Evolutionary conservation across 192 early-diverging fungal species (phyloP).

Genomic region (Coemansia sp.): DNA sequence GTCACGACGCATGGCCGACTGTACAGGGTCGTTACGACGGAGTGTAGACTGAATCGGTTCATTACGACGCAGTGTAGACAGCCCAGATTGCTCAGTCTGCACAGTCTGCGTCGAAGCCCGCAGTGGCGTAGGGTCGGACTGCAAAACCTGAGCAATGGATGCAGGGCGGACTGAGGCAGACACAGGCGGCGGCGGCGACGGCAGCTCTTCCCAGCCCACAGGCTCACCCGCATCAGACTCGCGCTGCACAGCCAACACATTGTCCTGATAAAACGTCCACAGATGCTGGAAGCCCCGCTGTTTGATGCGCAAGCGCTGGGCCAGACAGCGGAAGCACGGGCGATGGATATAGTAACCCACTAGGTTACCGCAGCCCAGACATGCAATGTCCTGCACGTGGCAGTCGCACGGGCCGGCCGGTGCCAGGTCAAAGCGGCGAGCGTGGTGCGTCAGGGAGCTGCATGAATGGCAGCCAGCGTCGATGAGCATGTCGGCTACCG

Average conservation of each 20-base stretch:
- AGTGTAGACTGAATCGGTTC: too few relatives aligned
- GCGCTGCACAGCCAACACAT: conserved; percentile 40
- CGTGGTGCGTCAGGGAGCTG: conserved; percentile 43
- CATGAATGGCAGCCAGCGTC: conserved; percentile 38
- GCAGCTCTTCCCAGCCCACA: conserved; percentile 44
- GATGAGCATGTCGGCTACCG: conserved; percentile 35
- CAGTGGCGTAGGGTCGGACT: conserved; percentile 10
- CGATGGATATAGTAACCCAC: conserved; percentile 54
- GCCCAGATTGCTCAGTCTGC: too few relatives aligned
- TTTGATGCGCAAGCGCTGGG: conserved; percentile 52
- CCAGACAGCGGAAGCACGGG: conserved; percentile 50
- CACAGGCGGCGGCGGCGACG: conserved; percentile 27
- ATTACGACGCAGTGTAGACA: too few relatives aligned
- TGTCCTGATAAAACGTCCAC: conserved; percentile 55
- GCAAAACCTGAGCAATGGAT: background rate
- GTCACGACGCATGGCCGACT: conserved; percentile 12
- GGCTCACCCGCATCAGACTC: conserved; percentile 38
- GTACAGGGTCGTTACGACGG: too few relatives aligned
- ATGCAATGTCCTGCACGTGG: conserved; percentile 53
- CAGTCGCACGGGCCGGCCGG: conserved; percentile 51
- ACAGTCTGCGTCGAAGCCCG: conserved; percentile 23
- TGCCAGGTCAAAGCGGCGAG: conserved; percentile 49
- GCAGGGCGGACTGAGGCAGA: conserved; percentile 18
- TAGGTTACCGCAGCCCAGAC: conserved; percentile 49
- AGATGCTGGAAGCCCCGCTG: conserved; percentile 53